phyloP scores from a whole-genome alignment of 306 rosid genomes.

The Hippophae tibetana region DNA sequence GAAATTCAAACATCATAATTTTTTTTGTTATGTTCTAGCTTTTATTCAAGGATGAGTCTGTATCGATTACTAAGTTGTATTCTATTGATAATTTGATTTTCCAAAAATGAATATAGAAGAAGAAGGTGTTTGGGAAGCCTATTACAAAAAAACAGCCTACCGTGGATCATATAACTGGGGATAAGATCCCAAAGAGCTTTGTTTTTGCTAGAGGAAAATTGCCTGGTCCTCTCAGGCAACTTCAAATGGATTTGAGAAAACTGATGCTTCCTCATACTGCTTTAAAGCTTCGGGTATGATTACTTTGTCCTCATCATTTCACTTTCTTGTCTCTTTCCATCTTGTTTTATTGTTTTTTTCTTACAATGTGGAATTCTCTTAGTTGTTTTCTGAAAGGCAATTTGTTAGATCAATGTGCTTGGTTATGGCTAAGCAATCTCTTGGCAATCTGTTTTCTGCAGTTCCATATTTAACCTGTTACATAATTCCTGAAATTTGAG shows the following conservation, averaged over 20 bases:
- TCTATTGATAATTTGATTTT: constrained; percentile 7
- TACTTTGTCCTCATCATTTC: not conserved
- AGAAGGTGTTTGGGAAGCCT: constrained; percentile 44
- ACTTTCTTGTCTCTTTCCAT: not conserved
- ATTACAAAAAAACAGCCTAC: constrained; percentile 42
- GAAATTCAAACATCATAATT: not conserved
- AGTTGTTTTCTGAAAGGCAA: not conserved
- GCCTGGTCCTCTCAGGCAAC: constrained; percentile 76
- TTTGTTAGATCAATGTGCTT: not conserved
- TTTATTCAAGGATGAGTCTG: too few species aligned
- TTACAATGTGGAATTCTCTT: too few species aligned
- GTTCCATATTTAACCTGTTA: constrained; percentile 1
- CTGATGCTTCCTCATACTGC: constrained; percentile 87
- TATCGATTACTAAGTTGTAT: not conserved
- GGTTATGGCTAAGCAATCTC: not conserved
- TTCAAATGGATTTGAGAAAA: constrained; percentile 83
- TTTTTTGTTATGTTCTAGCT: too few species aligned
- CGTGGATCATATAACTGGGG: constrained; percentile 85
- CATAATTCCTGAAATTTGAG: constrained; percentile 3
- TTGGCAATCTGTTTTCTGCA: not conserved
- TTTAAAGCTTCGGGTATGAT: constrained; percentile 54
- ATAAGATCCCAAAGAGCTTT: constrained; percentile 85
- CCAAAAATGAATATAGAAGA: constrained; percentile 30
- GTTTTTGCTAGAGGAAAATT: constrained; percentile 75
- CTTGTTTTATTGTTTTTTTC: not conserved